phyloP scores from a whole-genome alignment of 768 basidiomycete species.

The Pleurotus tuber-regium region DNA sequence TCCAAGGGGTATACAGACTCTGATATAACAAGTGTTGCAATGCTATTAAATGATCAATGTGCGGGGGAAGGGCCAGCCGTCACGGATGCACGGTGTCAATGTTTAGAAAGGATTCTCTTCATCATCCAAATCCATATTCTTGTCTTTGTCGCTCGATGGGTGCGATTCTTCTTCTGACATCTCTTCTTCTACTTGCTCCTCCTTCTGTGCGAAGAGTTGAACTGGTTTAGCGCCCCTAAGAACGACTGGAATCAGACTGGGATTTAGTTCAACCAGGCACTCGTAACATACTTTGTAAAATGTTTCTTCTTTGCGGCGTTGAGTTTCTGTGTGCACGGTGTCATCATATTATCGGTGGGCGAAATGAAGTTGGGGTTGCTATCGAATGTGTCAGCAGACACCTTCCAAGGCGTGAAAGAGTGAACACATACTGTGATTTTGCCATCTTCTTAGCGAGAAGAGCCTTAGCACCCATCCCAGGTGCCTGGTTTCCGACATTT shows the following conservation, averaged over 20 bases:
- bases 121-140: conserved; percentile 40
- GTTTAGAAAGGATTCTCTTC: conserved; percentile 74
- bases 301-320: conserved; percentile 91
- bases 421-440: conserved; percentile 68
- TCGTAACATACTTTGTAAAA: conserved; percentile 85
- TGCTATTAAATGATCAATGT: conserved; percentile 10
- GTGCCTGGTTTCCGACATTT: conserved; percentile 54
- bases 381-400: conserved; percentile 13
- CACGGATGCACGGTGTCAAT: neutral
- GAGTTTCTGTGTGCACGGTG: conserved; percentile 90
- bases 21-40: conserved; percentile 2
- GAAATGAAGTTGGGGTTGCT: conserved; percentile 90
- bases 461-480: conserved; percentile 86
- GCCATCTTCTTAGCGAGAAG: conserved; percentile 93
- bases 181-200: conserved; percentile 36
- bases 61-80: conserved; percentile 20
- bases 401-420: neutral
- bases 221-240: conserved; percentile 61
- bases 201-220: conserved; percentile 52
- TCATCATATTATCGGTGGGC: conserved; percentile 94
- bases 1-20: conserved; percentile 11
- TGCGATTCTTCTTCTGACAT: conserved; percentile 26
- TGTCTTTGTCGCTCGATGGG: conserved; percentile 26
- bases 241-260: no score
- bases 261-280: no score